phyloP scores from a whole-genome alignment of 768 basidiomycete genomes.

The Russula dissimulans region DNA sequence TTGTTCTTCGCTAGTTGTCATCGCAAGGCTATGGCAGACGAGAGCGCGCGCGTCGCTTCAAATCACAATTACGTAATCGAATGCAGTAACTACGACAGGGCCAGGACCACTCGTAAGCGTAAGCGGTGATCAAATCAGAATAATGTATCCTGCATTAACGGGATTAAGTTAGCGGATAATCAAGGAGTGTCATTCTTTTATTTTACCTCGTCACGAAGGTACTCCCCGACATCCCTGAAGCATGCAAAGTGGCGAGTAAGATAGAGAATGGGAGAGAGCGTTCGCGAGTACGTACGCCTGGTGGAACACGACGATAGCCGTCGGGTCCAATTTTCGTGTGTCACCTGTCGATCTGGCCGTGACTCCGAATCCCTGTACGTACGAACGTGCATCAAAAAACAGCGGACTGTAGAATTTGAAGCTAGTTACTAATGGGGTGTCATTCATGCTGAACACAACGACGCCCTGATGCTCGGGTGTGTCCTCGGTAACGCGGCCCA shows the following conservation, averaged over 20 bases:
- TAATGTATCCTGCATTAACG: conserved; percentile 54
- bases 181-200: neutral
- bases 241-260: neutral
- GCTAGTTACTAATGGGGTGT: conserved; percentile 68
- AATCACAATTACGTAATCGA: too few species aligned
- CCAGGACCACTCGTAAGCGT: too few species aligned
- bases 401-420: neutral
- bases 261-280: neutral
- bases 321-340: conserved; percentile 94
- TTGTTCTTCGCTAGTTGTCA: conserved; percentile 5
- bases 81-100: too few species aligned
- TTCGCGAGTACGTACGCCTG: conserved; percentile 61
- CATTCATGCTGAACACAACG: conserved; percentile 92
- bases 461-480: conserved; percentile 99
- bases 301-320: conserved; percentile 95
- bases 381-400: neutral
- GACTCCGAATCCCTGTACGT: conserved; percentile 84
- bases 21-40: neutral
- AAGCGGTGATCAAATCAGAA: conserved; percentile 34
- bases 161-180: too few species aligned
- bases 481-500: conserved; percentile 98
- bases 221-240: conserved; percentile 91
- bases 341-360: conserved; percentile 93
- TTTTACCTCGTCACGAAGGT: conserved; percentile 86
- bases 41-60: too few species aligned